Conservation (phyloP, 176 grass and related monocot species). For the Rhynchospora tenuis region DNA sequence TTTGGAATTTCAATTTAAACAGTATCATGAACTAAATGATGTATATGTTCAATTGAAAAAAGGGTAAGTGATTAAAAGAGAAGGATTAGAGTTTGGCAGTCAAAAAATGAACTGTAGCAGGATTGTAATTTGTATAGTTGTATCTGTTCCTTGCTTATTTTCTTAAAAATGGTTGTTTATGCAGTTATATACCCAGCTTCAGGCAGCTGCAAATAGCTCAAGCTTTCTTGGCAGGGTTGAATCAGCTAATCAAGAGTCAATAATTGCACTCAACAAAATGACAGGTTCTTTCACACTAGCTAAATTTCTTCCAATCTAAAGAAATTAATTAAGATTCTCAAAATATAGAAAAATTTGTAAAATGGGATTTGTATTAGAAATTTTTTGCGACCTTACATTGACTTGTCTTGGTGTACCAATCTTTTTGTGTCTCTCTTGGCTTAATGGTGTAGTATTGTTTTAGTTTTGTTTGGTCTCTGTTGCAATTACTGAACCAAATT, state of each 20-base stretch:
- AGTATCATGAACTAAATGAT: constrained; percentile 1
- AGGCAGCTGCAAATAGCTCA: constrained; percentile 49
- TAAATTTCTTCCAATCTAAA: not conserved
- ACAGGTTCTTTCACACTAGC: constrained; percentile 27
- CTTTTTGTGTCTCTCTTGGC: not conserved
- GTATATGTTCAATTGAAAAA: not conserved
- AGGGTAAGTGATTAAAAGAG: not conserved
- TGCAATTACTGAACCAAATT: not conserved
- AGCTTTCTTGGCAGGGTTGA: constrained; percentile 64
- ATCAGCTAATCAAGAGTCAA: constrained; percentile 40
- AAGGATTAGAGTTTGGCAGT: not conserved
- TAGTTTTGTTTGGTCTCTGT: not conserved
- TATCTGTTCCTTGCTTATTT: not conserved
- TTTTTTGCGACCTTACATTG: not conserved
- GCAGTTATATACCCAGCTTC: constrained; percentile 74
- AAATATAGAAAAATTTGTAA: not conserved
- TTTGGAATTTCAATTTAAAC: not conserved
- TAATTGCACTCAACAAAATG: constrained; percentile 28
- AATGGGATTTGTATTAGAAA: no score
- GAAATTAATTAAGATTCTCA: not conserved
- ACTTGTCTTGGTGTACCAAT: not conserved
- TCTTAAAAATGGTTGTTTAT: constrained; percentile 20
- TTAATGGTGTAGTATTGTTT: not conserved
- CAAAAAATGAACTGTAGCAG: not conserved
- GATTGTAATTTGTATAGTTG: not conserved